phyloP scores from a whole-genome alignment of 176 grass and related monocot species.

The Alloteropsis semialata region DNA sequence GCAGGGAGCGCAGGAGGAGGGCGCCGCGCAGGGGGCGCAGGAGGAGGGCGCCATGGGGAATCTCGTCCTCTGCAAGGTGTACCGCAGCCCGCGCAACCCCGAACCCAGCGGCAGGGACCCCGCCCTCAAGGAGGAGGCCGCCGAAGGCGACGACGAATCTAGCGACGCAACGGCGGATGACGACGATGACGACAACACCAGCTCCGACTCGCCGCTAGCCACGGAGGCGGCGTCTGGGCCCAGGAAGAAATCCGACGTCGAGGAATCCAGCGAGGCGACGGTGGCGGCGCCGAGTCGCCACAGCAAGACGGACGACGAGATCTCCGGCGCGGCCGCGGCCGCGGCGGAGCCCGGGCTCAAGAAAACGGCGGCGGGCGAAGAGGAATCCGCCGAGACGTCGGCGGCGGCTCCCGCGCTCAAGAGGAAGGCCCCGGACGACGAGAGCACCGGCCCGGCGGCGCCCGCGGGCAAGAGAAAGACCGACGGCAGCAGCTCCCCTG shows the following conservation, averaged over 20 bases:
- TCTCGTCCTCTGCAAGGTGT: slow-evolving; percentile 24
- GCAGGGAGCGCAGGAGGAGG: neutral
- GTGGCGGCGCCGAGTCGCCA: neutral
- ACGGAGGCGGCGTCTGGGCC: neutral
- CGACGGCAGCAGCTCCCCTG: neutral
- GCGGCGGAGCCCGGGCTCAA: neutral
- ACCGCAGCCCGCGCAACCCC: slow-evolving; percentile 27
- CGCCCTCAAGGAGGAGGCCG: neutral
- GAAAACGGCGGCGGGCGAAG: neutral
- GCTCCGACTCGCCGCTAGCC: neutral
- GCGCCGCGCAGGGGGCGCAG: neutral
- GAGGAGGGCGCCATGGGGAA: neutral
- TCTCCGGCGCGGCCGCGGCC: neutral
- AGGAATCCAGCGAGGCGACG: slow-evolving; percentile 6
- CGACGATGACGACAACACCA: neutral
- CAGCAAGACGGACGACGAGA: neutral
- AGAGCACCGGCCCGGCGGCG: neutral
- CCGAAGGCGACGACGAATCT: neutral
- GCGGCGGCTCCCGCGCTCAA: neutral
- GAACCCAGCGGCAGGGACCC: neutral
- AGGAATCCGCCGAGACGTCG: neutral
- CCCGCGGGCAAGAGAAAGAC: neutral
- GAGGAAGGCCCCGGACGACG: slow-evolving; percentile 5
- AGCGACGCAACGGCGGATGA: neutral
- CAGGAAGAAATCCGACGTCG: neutral